Conservation (phyloP, 352 stramenopile genomes). For the Phytopythium kandeliae region DNA sequence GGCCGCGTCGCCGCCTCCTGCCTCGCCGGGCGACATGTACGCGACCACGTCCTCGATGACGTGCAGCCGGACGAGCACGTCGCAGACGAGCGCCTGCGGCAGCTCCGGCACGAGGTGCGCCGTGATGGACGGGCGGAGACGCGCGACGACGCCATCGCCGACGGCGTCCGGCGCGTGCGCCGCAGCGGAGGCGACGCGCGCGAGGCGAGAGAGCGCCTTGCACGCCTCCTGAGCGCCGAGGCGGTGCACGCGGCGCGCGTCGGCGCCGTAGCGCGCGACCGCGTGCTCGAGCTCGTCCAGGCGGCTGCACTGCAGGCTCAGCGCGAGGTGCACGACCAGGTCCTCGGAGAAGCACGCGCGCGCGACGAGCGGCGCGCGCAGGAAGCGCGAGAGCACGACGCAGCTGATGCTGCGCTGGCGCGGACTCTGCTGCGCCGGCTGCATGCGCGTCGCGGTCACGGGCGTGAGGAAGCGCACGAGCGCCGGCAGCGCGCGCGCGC, state of each 20-base stretch:
- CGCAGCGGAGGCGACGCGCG: no score
- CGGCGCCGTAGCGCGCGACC: conserved; percentile 13
- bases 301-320: conserved; percentile 65
- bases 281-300: conserved; percentile 57
- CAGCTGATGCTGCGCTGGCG: conserved; percentile 68
- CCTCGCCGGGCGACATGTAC: conserved; percentile 44
- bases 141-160: conserved; percentile 20
- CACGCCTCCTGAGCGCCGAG: conserved; percentile 47
- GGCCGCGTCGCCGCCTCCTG: conserved; percentile 11
- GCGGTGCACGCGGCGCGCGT: conserved; percentile 39
- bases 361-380: conserved; percentile 27
- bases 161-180: neutral
- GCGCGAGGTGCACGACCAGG: conserved; percentile 56
- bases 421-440: conserved; percentile 34
- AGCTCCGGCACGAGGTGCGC: conserved; percentile 40
- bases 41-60: conserved; percentile 63
- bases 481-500: conserved; percentile 29
- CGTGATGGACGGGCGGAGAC: conserved; percentile 37
- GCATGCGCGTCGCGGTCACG: conserved; percentile 51
- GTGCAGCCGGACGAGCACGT: conserved; percentile 56
- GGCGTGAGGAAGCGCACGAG: conserved; percentile 48
- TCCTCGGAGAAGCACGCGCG: conserved; percentile 48
- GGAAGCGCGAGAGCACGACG: conserved; percentile 53
- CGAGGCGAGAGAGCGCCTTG: conserved; percentile 50
- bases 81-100: conserved; percentile 56